Percentiles rank a stretch among this genome's conserved stretches.
Evolutionary conservation across 2,329 filamentous ascomycete genomes (phyloP).

Genomic region (Pseudocercospora fijiensis): DNA sequence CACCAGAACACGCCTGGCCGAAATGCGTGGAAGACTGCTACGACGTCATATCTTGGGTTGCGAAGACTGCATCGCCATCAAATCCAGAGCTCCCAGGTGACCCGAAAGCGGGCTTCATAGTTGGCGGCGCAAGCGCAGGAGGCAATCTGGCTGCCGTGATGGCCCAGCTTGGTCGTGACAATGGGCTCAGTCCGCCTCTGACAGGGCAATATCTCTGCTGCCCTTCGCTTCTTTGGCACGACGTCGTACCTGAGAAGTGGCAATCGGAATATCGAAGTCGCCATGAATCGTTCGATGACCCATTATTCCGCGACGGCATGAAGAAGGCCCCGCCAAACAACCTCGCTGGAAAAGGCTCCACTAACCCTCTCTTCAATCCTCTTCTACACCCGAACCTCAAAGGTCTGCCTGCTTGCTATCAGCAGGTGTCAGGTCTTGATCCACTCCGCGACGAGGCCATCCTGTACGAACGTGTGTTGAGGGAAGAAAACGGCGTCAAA

Average conservation of each 20-base stretch:
- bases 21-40: conserved; percentile 47
- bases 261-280: conserved; percentile 40
- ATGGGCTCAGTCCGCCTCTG: conserved; percentile 44
- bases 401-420: conserved; percentile 47
- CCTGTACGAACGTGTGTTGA: conserved; percentile 51
- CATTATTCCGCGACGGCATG: conserved; percentile 32
- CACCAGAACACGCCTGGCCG: conserved; percentile 50
- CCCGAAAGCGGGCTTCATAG: conserved; percentile 48
- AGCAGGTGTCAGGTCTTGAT: conserved; percentile 54
- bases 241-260: conserved; percentile 42
- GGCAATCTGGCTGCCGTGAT: conserved; percentile 45
- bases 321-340: not conserved
- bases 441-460: conserved; percentile 53
- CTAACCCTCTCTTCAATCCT: conserved; percentile 17
- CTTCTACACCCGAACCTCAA: conserved; percentile 26
- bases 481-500: conserved; percentile 41
- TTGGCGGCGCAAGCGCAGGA: conserved; percentile 51
- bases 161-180: conserved; percentile 44
- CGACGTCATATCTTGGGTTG: conserved; percentile 43
- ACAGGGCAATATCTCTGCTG: conserved; percentile 45
- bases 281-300: conserved; percentile 43
- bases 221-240: conserved; percentile 43
- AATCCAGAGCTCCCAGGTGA: conserved; percentile 29
- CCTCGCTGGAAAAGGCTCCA: conserved; percentile 7
- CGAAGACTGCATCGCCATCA: conserved; percentile 37